Conservation (phyloP, 2,329 filamentous ascomycete genomes). For the Epichloe sibirici region DNA sequence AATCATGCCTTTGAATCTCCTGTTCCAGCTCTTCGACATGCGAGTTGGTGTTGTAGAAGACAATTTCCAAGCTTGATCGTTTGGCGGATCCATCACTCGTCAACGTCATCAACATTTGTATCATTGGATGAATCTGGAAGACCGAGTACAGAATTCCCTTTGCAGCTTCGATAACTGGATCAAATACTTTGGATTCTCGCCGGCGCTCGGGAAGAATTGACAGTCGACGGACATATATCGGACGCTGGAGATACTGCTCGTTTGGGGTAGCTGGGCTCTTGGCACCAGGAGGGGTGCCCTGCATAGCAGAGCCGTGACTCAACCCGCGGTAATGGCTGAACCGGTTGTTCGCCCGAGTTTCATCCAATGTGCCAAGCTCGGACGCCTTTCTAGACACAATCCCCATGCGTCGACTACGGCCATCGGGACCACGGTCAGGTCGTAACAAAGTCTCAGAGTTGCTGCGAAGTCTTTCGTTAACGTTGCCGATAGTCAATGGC, state of each 20-base stretch:
- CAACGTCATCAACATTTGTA: slow-evolving; percentile 51
- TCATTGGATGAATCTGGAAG: slow-evolving; percentile 56
- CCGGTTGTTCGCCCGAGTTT: slow-evolving; percentile 48
- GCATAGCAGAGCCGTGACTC: slow-evolving; percentile 58
- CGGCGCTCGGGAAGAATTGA: slow-evolving; percentile 52
- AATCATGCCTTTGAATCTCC: slow-evolving; percentile 50
- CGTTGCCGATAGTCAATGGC: slow-evolving; percentile 55
- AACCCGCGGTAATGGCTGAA: slow-evolving; percentile 56
- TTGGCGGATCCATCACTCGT: slow-evolving; percentile 48
- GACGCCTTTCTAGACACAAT: slow-evolving; percentile 47
- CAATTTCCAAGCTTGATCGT: slow-evolving; percentile 51
- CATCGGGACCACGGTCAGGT: slow-evolving; percentile 35
- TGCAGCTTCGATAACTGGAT: slow-evolving; percentile 51
- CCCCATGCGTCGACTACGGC: slow-evolving; percentile 50
- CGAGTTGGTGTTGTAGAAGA: slow-evolving; percentile 55
- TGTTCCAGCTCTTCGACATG: slow-evolving; percentile 55
- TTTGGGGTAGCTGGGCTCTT: slow-evolving; percentile 49
- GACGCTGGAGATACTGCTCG: slow-evolving; percentile 43
- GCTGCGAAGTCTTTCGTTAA: slow-evolving; percentile 54
- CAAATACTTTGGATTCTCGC: slow-evolving; percentile 47
- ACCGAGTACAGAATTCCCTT: slow-evolving; percentile 56
- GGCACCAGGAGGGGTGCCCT: slow-evolving; percentile 30
- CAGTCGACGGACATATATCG: slow-evolving; percentile 50
- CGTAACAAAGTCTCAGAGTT: slow-evolving; percentile 51
- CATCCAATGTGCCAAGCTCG: slow-evolving; percentile 51